Evolutionary conservation across 2,329 filamentous ascomycete species (phyloP), one percentile per base, ranked within the genome.

Genomic region (Xylariales sp.): DNA sequence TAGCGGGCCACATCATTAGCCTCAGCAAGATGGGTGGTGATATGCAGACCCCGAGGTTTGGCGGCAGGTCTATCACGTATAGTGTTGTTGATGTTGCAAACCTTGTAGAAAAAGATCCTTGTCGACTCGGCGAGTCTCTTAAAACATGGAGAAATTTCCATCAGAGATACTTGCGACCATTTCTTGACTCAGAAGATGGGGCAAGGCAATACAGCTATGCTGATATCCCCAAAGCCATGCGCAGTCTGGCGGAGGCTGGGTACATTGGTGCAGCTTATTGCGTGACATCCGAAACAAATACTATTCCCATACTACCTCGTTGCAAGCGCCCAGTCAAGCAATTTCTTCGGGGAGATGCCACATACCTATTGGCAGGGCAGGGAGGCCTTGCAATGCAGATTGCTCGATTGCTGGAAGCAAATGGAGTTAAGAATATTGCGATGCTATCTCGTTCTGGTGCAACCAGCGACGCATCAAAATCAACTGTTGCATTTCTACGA

Each of bases 301-400:
- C 35, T 18, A 33, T 49, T 14, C 43, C 40, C 10, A 45, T 46
- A 19, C 25, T 47, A 5, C 37, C 44, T 17, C 37, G 19, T 19
- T 29, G 37, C n/a, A 25, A 16, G 16, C 38, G 36, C 23, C 36
- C 36, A 14, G 41, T 36, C 5, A 40, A 35, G 13, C 8, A 35
- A 13, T 33, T 21, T 14, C 20, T 53, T n/a, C 32, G 21, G 10
- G 15, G 15, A 2, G 52, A 63, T 6, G 62, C 57, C 1, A 71
- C 73, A 1, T 82, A 81, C 40, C 49, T 81, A 3, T 54, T 82
- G 4, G 65, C 67, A 4, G 78, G 78, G 1, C 62, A 78, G 0
- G 75, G 76, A 13, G 78, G 77, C 10, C 61, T 82, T 1, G 78
- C 77, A 1, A 63, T 66, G 23, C 70, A 66, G 45, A 69, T 81